Evolutionary conservation across 495 filamentous ascomycete genomes (phyloP).

Genomic region (Hypoxylon lenormandii): DNA sequence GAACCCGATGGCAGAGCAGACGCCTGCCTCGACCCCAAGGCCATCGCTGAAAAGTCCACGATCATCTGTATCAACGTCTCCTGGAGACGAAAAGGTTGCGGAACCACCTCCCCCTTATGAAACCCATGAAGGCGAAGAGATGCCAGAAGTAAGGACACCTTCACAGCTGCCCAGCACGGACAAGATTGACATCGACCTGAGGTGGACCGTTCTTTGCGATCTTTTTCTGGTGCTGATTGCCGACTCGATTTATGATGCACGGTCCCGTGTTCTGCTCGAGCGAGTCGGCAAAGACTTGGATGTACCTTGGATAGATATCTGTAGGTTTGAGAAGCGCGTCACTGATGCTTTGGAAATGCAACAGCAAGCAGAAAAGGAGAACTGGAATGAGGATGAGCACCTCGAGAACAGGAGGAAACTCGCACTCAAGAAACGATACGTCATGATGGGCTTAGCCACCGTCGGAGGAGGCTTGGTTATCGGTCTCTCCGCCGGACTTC

Average conservation of each 20-base stretch:
- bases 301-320: slow-evolving; percentile 91
- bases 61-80: slow-evolving; percentile 44
- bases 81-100: slow-evolving; percentile 54
- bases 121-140: slow-evolving; percentile 73
- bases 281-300: slow-evolving; percentile 80
- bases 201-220: slow-evolving; percentile 98
- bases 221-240: slow-evolving; percentile 93
- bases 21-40: slow-evolving; percentile 44
- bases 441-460: slow-evolving; percentile 97
- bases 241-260: slow-evolving; percentile 92
- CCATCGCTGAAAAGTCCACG: slow-evolving; percentile 34
- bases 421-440: slow-evolving; percentile 81
- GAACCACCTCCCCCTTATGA: slow-evolving; percentile 78
- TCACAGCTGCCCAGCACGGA: slow-evolving; percentile 81
- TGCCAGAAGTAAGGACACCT: slow-evolving; percentile 80
- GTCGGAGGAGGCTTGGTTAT: slow-evolving; percentile 96
- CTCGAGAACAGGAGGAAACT: slow-evolving; percentile 87
- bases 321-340: slow-evolving; percentile 95
- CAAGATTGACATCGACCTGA: slow-evolving; percentile 93
- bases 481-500: slow-evolving; percentile 88
- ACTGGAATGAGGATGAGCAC: slow-evolving; percentile 96
- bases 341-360: slow-evolving; percentile 98
- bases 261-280: slow-evolving; percentile 87
- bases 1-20: slow-evolving; percentile 79
- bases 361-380: slow-evolving; percentile 88